Evolutionary conservation across 2,329 filamentous ascomycete species (phyloP).

Genomic region (Aspergillus amoenus): DNA sequence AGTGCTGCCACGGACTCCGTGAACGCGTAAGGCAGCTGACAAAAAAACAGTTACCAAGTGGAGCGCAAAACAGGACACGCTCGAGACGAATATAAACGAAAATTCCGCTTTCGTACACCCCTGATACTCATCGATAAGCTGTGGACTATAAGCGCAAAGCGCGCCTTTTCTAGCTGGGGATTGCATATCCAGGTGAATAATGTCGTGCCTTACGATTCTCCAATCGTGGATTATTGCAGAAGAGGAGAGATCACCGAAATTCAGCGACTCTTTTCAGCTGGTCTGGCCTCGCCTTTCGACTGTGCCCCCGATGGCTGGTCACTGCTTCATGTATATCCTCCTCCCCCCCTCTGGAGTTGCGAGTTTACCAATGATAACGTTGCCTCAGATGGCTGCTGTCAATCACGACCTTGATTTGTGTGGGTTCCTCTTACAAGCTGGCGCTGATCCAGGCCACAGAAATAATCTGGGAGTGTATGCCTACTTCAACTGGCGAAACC

Average conservation of each 20-base stretch:
- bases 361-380: not conserved
- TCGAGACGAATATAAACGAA: not conserved
- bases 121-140: not conserved
- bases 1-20: accelerated
- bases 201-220: not conserved
- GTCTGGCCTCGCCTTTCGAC: not conserved
- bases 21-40: not conserved
- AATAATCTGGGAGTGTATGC: not conserved
- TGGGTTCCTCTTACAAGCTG: not conserved
- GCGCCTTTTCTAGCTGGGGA: not conserved
- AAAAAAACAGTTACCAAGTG: not conserved
- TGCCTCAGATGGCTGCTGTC: not conserved
- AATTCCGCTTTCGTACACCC: not conserved
- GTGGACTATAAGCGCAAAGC: not conserved
- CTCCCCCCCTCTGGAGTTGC: not conserved
- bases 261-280: not conserved
- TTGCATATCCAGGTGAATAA: not conserved
- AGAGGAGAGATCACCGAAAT: not conserved
- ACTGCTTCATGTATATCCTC: not conserved
- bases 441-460: not conserved
- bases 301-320: not conserved
- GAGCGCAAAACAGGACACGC: not conserved
- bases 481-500: too few relatives aligned
- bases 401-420: not conserved
- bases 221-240: accelerated